Evolutionary conservation across 352 stramenopile genomes (phyloP), one percentile per base, ranked within the genome.

Genomic region (Nothophytophthora sp.): DNA sequence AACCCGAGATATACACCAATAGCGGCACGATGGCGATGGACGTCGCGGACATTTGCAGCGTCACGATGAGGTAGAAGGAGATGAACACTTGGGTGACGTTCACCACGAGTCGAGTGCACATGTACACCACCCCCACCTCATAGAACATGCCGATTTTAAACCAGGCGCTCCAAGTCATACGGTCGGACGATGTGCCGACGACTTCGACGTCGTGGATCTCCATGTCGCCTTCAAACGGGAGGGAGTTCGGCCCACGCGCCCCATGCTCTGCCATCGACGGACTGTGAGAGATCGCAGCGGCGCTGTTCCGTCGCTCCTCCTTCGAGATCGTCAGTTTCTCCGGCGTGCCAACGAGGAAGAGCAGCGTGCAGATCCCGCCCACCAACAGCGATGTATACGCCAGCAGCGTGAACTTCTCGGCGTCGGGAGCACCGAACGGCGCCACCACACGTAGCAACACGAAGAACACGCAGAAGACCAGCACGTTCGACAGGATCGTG

Each of bases 81-180:
- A 95, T 92, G 62, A 90, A 95, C 12, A 93, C 81, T 37, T 95
- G 85, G 15, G 82, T 92, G 22, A 93, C 65, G 55, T 95, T 95
- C 16, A 95, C 80, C 37, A 91, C 84, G 13, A 95, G 65, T 16
- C 85, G 63, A 22, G 85, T 95, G 60, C 85, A 95, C 85, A 95
- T 95, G 75, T 95, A 95, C 12, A 90, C 80, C 8, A 92, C 34
- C 20, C 85, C 85, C 13, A 95, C 85, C 45, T 90, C 78, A 63
- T 95, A 95, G 29, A 95, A 95, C 82, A 93, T 92, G 23, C 59
- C 61, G 12, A 89, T 43, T 19, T 71, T 66, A 47, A 94, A 94
- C 83, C 83, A 94, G 40, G 56, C 64, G 43, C 72, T 80, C 83
- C 83, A 94, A 5, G 66, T 86, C 76, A 90, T 90, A 60, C 64